Base-by-base conservation (phyloP, 2,329 filamentous ascomycete genomes). In the Colletotrichum sp. region DNA sequence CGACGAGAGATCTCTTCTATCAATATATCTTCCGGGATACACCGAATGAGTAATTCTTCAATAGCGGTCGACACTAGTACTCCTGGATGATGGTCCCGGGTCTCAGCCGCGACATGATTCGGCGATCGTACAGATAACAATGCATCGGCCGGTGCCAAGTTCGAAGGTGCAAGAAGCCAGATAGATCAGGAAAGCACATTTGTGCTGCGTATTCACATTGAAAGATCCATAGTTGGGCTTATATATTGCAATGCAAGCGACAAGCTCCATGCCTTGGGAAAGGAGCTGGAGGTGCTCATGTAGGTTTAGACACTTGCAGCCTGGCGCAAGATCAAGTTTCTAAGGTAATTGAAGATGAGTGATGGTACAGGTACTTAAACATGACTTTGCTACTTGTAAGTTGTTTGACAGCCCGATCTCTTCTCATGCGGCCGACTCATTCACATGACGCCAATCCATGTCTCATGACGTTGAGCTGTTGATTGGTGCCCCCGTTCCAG, bases 401-500 rank as follows among this genome's bases (percentile, higher is more conserved):
- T n/a, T n/a, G 9, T 47, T 18, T n/a, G 38, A n/a, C 38, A 4
- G 38, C 38, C 38, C 38, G 12, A 47, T 47, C 24, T 24, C 24
- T 24, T 24, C 24, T 24, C 24, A 24, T 24, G 24, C 24, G 24
- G 24, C 24, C 24, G 9, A 47, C 11, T 47, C 11, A n/a, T 47
- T 12, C 11, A 43, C 9, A 43, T 11, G 9, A 18, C 3, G 9
- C 5, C 5, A 43, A 43, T 43, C 5, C 0, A 4, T 12, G 38
- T n/a, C 18, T 13, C 18, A 47, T 21, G 6, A 12, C 3, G 43
- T 47, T 2, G 38, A 12, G 1, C 5, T 9, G 43, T 6, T 21
- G 3, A 7, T 2, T n/a, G 0, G 3, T 47, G n/a, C 18, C 18
- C 6, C 18, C 18, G 9, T 7, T n/a, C 8, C 18, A n/a, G 18